These are phyloP conservation scores for Ormosia emarginata DNA, from an alignment of 306 rosid species.

Conservation along the genomic window DNA sequence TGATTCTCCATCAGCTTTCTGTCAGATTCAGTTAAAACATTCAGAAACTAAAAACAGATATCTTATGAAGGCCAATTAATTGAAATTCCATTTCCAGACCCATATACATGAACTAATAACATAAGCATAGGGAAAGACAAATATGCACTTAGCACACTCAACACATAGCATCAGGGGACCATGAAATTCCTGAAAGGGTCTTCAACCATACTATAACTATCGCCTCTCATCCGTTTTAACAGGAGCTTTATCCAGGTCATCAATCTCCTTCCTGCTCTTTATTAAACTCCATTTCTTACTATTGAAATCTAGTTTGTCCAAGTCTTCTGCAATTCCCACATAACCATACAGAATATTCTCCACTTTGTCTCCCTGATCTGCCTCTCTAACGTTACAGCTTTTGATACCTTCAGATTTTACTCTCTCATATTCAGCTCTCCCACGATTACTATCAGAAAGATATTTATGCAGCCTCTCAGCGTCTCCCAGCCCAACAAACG, in stretches of 20 bases:
- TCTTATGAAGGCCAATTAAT: constrained; percentile 9
- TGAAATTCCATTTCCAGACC: constrained; percentile 23
- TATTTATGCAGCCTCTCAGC: constrained; percentile 51
- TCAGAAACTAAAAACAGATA: constrained; percentile 13
- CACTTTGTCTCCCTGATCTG: constrained; percentile 26
- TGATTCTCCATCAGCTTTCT: neutral
- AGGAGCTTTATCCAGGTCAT: constrained; percentile 76
- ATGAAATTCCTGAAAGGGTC: constrained; percentile 17
- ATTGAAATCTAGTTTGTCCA: constrained; percentile 67
- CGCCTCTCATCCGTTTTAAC: constrained; percentile 51
- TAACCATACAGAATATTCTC: constrained; percentile 76
- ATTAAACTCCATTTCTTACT: constrained; percentile 54
- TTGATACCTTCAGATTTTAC: constrained; percentile 32
- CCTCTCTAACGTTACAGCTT: constrained; percentile 15
- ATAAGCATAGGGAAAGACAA: neutral
- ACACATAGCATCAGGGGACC: neutral
- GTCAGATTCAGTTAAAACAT: neutral
- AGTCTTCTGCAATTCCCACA: constrained; percentile 78
- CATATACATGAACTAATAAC: constrained; percentile 16
- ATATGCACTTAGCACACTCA: constrained; percentile 8
- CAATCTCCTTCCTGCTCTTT: constrained; percentile 89
- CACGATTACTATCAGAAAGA: constrained; percentile 34
- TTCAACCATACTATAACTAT: constrained; percentile 13
- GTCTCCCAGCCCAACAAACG: constrained; percentile 51
- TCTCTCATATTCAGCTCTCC: constrained; percentile 38